Conservation (phyloP, 78 protist species). For the Cyanophora paradoxa region DNA sequence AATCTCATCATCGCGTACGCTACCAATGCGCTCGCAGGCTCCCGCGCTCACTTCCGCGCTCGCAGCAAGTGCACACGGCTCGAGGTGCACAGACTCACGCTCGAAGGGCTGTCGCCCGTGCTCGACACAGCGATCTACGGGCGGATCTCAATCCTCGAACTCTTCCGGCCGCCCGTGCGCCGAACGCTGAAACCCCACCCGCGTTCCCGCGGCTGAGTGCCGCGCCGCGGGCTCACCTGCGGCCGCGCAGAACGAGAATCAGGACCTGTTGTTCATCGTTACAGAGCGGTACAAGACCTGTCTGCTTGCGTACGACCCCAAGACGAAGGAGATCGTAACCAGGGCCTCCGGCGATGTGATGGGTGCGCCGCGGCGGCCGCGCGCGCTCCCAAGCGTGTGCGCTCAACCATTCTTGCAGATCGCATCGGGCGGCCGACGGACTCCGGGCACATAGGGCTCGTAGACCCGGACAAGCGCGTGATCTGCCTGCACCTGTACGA, state of each 20-base stretch:
- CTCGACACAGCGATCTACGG: slow-evolving; percentile 65
- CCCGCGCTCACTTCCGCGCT: not conserved
- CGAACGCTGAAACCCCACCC: too few species aligned
- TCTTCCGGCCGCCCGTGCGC: slow-evolving; percentile 24
- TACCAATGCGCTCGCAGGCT: not conserved
- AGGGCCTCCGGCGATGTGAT: slow-evolving; percentile 48
- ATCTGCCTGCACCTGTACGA: slow-evolving; percentile 61
- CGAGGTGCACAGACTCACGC: slow-evolving; percentile 46
- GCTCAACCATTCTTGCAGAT: not conserved
- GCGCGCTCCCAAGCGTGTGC: not conserved
- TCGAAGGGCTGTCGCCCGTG: slow-evolving; percentile 57
- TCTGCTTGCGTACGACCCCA: slow-evolving; percentile 46
- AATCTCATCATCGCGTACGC: slow-evolving; percentile 62
- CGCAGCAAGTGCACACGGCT: slow-evolving; percentile 45
- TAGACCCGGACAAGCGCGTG: slow-evolving; percentile 62
- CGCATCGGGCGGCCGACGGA: slow-evolving; percentile 12
- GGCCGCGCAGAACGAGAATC: not conserved
- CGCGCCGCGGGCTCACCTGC: not conserved
- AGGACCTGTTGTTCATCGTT: slow-evolving; percentile 41
- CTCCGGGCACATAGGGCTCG: slow-evolving; percentile 34
- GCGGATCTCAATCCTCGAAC: slow-evolving; percentile 36
- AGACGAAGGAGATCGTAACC: slow-evolving; percentile 48
- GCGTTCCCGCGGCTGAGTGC: not conserved
- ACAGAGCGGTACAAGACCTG: slow-evolving; percentile 57
- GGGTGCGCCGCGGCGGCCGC: too few species aligned